A percentile compares a stretch with the other conserved stretches of the same genome.
Conservation (phyloP, 257 asterid species). For the Verbascum thapsus region DNA sequence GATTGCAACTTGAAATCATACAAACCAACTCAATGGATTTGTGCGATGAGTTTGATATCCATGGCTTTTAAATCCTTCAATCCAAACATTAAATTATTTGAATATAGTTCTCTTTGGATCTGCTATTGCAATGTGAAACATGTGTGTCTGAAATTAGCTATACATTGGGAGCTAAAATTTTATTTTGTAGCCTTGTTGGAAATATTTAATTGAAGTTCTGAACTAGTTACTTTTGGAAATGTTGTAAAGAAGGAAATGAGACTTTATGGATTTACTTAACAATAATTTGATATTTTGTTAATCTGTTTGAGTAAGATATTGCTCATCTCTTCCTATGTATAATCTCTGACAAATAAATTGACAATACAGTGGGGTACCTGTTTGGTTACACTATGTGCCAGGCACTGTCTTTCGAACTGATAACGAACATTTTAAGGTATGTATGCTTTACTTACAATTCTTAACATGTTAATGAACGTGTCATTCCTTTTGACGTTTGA, state of each 20-base stretch:
- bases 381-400: conserved; percentile 91
- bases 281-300: neutral
- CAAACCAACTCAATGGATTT: no score
- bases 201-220: neutral
- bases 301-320: neutral
- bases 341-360: conserved; percentile 26
- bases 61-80: no score
- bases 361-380: conserved; percentile 80
- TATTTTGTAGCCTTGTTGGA: neutral
- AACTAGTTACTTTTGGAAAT: neutral
- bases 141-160: no score
- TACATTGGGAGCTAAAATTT: neutral
- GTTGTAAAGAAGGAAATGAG: neutral
- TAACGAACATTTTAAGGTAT: conserved; percentile 79
- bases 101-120: neutral
- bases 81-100: neutral
- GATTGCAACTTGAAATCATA: no score
- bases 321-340: neutral
- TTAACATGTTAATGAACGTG: neutral
- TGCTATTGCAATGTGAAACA: neutral
- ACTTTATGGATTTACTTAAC: neutral
- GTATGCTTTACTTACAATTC: neutral
- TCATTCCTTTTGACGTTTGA: neutral
- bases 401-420: conserved; percentile 92
- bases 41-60: no score